Base-by-base conservation (phyloP, 768 basidiomycete genomes). In the Mycena crocata region DNA sequence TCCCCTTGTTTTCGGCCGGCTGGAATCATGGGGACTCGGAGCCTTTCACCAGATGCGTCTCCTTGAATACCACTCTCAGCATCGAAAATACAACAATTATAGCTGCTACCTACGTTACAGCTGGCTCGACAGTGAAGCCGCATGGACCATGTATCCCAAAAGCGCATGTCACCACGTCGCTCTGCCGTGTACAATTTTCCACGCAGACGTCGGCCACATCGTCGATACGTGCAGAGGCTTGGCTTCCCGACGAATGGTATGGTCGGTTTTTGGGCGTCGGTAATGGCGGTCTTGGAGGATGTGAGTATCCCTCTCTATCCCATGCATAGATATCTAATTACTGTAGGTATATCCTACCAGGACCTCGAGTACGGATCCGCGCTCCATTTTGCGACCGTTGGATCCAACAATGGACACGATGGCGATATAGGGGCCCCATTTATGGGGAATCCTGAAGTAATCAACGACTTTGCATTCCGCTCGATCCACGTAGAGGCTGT, bases 381-480 rank as follows among this genome's bases (percentile, higher is more conserved):
- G 0, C 23, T 72, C 15, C 64, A 71, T 44, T 75, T 75, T 46
- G 74, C 73, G 15, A 71, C 70, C 6, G 62, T 74, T 21, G 74
- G 56, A 0, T 70, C 73, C 1, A 69, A 75, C 54, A 73, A 70
- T 46, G 74, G 74, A 19, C 74, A 75, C 57, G 72, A 74, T 52
- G 74, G 74, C 31, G 26, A 59, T 15, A 50, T 31, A 6, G 73
- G 70, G 7, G n/a, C 15, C 21, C 24, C 63, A 5, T 74, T 75
- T 62, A 57, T 72, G 10, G 63, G 66, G 34, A 34, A 73, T 44
- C 67, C 69, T 1, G 74, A 76, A 39, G 71, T 74, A 34, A 57
- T 76, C 14, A 71, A 71, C 34, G 74, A 77, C 60, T 76, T 72
- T 65, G 67, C 70, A 4, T 71, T 64, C 57, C 73, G 74, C 21